Percentiles rank a stretch among this genome's conserved stretches.
Evolutionary conservation across 495 filamentous ascomycete genomes (phyloP).

Genomic region (Trichoderma parareesei): DNA sequence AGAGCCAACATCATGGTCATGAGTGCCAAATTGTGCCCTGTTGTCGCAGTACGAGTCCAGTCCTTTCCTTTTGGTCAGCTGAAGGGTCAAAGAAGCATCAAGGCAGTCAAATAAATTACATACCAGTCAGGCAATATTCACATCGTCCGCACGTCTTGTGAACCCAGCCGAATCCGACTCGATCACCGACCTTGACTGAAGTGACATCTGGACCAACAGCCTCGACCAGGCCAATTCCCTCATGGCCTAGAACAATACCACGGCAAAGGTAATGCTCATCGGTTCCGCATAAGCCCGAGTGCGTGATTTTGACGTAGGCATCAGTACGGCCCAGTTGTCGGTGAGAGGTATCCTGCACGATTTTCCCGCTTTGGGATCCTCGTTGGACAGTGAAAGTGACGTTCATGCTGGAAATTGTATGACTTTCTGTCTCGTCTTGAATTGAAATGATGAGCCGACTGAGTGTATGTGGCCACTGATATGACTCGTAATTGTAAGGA

Average conservation of each 20-base stretch:
- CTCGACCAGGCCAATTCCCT: conserved; percentile 46
- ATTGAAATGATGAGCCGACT: too few species aligned
- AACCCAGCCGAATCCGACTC: conserved; percentile 50
- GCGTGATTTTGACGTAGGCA: conserved; percentile 47
- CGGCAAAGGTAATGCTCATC: conserved; percentile 32
- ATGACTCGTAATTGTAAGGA: too few species aligned
- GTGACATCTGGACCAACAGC: conserved; percentile 35
- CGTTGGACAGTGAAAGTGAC: conserved; percentile 47
- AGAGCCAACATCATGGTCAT: conserved; percentile 47
- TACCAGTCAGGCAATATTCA: conserved; percentile 44
- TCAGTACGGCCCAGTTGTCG: conserved; percentile 36
- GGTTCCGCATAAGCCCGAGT: conserved; percentile 53
- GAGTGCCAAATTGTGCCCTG: conserved; percentile 40
- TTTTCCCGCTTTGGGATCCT: conserved; percentile 43
- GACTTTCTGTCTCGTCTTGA: background rate
- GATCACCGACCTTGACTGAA: conserved; percentile 42
- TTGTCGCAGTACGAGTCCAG: conserved; percentile 45
- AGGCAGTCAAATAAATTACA: conserved; percentile 25
- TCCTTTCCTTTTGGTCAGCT: conserved; percentile 31
- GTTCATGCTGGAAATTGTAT: background rate
- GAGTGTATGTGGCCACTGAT: too few species aligned
- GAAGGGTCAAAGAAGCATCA: background rate
- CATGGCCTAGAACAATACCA: conserved; percentile 50
- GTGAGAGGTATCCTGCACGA: conserved; percentile 32
- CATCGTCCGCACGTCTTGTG: conserved; percentile 45